Base-by-base conservation (phyloP, 2,329 filamentous ascomycete genomes). In the Trichoderma simmonsii region DNA sequence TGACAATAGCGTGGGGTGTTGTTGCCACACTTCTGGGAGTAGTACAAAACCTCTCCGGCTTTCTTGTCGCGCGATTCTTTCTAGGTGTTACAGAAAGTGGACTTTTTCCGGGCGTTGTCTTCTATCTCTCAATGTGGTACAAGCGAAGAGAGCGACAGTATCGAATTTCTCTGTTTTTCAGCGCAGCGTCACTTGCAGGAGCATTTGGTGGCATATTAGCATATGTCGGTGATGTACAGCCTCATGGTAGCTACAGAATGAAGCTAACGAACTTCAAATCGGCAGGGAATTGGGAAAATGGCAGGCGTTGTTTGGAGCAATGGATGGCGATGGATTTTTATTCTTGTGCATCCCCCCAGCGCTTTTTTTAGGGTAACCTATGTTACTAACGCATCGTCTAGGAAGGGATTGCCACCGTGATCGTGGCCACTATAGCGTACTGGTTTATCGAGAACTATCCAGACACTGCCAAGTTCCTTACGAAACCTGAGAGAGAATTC, bases 371-470 rank as follows among this genome's bases (percentile, higher is more conserved):
- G 8, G 32, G 9, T 8, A 6, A 24, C 2, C 14, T 5, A 43
- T 12, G 8, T 60, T 21, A 51, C 3, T 48, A 59, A 59, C 26
- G 26, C 28, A 32, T 36, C 3, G 2, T 21, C 15, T 18, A 85
- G 83, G 88, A 90, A 75, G 88, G 88, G 2, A 83, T 89, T 3
- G 84, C 83, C 1, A 89, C 87, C 0, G 85, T 89, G 0, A 56
- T 88, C 0, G 83, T 90, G 0, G 83, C 87, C 0, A 70, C 85
- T 14, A 78, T 78, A 8, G 81, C 86, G 11, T 87, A 88, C 78
- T 88, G 85, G 78, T 89, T 92, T 78, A 87, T 92, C n/a, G 85
- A 90, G 68, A 91, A 92, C 79, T 91, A 90, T 71, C 90, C 90
- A 0, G 82, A 85, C 39, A 90, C 85, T 0, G 87, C 89, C 4